These are phyloP conservation scores for Entophlyctis helioformis DNA, from an alignment of 192 early-diverging fungal species.

Conservation along the genomic window DNA sequence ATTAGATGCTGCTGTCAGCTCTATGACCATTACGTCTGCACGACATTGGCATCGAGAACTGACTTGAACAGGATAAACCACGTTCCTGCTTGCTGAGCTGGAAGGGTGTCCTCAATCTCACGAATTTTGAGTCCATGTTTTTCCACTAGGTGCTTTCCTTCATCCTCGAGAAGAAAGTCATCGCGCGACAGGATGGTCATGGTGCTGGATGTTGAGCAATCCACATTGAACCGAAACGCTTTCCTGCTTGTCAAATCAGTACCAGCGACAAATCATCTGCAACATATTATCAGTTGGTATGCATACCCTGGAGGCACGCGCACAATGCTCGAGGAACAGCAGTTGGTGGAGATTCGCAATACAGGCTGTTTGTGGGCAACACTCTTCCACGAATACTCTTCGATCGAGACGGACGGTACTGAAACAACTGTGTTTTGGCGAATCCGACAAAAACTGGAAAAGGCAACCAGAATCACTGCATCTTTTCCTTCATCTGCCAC, in stretches of 20 bases:
- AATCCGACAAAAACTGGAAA: no score
- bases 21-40: neutral
- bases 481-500: no score
- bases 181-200: conserved; percentile 34
- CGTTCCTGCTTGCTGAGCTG: conserved; percentile 25
- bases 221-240: conserved; percentile 26
- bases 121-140: conserved; percentile 19
- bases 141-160: conserved; percentile 35
- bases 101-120: conserved; percentile 37
- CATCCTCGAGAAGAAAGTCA: conserved; percentile 36
- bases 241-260: no score
- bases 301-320: conserved; percentile 1
- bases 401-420: neutral
- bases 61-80: conserved; percentile 43
- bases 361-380: neutral
- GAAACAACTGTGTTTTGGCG: no score
- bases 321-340: no score
- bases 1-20: neutral
- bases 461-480: no score
- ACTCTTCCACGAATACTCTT: neutral
- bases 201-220: conserved; percentile 26
- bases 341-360: neutral
- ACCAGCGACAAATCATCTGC: no score
- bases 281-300: neutral
- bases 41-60: conserved; percentile 1